Evolutionary conservation across 768 basidiomycete species (phyloP).

Genomic region (Rhodosporidiobolus sp.): DNA sequence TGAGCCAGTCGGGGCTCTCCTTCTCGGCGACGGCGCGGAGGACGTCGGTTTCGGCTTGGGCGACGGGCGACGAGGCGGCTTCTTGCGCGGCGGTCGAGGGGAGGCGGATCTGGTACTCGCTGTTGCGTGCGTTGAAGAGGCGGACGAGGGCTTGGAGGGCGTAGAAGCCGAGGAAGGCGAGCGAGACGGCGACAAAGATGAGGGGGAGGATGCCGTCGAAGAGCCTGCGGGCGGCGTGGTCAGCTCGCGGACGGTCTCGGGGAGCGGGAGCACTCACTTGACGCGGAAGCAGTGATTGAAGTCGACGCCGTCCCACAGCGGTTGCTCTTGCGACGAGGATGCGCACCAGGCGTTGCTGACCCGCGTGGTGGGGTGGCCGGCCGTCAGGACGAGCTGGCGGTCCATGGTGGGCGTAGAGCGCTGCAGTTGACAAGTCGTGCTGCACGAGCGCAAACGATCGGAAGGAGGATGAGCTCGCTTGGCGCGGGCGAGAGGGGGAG

Average conservation of each 20-base stretch:
- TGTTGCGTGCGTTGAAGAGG: background rate
- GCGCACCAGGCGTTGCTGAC: constrained; percentile 5
- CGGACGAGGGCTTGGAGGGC: background rate
- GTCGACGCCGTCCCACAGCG: constrained; percentile 40
- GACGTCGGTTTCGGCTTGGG: constrained; percentile 32
- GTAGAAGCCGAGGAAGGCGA: constrained; percentile 15
- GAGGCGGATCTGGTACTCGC: constrained; percentile 1
- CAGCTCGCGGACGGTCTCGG: background rate
- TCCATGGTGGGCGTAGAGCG: too few species aligned
- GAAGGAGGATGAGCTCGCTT: too few species aligned
- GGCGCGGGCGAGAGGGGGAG: too few species aligned
- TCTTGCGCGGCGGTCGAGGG: background rate
- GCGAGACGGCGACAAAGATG: constrained; percentile 25
- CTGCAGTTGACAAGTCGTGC: too few species aligned
- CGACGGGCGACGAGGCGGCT: constrained; percentile 6
- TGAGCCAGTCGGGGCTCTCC: constrained; percentile 10
- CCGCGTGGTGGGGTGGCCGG: too few species aligned
- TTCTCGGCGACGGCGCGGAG: constrained; percentile 21
- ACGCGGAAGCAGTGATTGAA: constrained; percentile 28
- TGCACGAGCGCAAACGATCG: too few species aligned
- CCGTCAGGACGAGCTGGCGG: too few species aligned
- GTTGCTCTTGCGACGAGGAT: background rate
- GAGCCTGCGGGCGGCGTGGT: background rate
- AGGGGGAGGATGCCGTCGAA: constrained; percentile 25
- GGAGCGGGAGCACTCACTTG: constrained; percentile 7